Evolutionary conservation across 1,284 basidiomycete genomes (phyloP).

Genomic region (Cystobasidiaceae sp.): DNA sequence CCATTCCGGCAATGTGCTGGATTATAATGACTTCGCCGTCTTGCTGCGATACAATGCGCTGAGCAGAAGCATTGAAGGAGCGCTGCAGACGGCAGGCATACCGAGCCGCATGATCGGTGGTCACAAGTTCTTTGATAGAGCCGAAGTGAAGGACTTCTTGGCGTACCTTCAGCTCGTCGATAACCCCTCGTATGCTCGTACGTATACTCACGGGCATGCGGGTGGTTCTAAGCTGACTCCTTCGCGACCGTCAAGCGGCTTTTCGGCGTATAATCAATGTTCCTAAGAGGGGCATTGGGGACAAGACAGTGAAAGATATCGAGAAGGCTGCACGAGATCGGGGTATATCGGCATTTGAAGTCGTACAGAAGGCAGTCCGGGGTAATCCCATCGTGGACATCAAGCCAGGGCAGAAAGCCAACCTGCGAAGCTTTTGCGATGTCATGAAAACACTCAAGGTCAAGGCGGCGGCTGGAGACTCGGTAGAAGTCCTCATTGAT

Average conservation of each 20-base stretch:
- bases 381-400: slow-evolving; percentile 57
- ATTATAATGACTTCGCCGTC: slow-evolving; percentile 71
- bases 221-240: background rate
- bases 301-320: slow-evolving; percentile 67
- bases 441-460: slow-evolving; percentile 36
- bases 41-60: slow-evolving; percentile 79
- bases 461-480: slow-evolving; percentile 51
- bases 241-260: slow-evolving; percentile 54
- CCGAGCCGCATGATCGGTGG: slow-evolving; percentile 66
- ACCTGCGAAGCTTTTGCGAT: slow-evolving; percentile 59
- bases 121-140: slow-evolving; percentile 17
- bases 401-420: slow-evolving; percentile 62
- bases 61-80: slow-evolving; percentile 70
- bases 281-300: slow-evolving; percentile 71
- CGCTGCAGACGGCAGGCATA: slow-evolving; percentile 70
- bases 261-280: slow-evolving; percentile 72
- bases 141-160: slow-evolving; percentile 73
- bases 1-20: slow-evolving; percentile 64
- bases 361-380: slow-evolving; percentile 61
- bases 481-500: slow-evolving; percentile 64
- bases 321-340: slow-evolving; percentile 54
- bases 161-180: slow-evolving; percentile 80
- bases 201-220: background rate
- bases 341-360: slow-evolving; percentile 57
- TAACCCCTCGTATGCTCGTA: slow-evolving; percentile 62